phyloP scores from a whole-genome alignment of 768 basidiomycete genomes.

The Paxillus involutus region DNA sequence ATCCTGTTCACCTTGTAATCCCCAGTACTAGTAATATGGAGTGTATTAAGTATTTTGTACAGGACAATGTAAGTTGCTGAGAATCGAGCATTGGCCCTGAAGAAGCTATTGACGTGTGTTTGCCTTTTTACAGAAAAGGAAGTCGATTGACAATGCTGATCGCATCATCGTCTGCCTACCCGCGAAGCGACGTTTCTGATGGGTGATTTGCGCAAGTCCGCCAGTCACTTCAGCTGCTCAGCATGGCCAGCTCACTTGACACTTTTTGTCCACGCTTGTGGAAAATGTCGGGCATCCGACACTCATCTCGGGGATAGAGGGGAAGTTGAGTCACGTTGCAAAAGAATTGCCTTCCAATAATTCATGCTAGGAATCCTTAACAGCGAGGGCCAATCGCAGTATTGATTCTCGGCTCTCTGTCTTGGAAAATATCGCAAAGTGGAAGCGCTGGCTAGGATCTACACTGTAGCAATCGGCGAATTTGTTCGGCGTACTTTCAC shows the following conservation, averaged over 20 bases:
- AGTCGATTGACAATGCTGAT: not conserved
- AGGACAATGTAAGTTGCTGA: too few species aligned
- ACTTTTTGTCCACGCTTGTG: not conserved
- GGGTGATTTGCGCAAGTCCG: not conserved
- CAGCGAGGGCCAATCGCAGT: not conserved
- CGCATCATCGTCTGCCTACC: too few species aligned
- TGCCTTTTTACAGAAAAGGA: slow-evolving; percentile 4
- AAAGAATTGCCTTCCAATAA: not conserved
- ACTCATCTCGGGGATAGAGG: slow-evolving; percentile 17
- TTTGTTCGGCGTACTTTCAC: slow-evolving; percentile 7
- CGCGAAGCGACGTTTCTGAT: not conserved
- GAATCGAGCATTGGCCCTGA: too few species aligned
- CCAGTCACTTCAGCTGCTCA: too few species aligned
- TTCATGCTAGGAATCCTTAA: not conserved
- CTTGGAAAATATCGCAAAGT: too few species aligned
- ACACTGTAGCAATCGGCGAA: not conserved
- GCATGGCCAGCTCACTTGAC: not conserved
- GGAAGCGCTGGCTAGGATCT: too few species aligned
- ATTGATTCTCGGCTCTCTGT: not conserved
- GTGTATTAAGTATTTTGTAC: too few species aligned
- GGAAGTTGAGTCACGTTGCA: slow-evolving; percentile 1
- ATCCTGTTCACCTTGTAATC: too few species aligned
- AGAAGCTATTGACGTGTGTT: not conserved
- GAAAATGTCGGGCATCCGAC: not conserved
- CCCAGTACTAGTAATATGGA: too few species aligned